phyloP scores from a whole-genome alignment of 1,284 basidiomycete species.

The Puccinia polysora region DNA sequence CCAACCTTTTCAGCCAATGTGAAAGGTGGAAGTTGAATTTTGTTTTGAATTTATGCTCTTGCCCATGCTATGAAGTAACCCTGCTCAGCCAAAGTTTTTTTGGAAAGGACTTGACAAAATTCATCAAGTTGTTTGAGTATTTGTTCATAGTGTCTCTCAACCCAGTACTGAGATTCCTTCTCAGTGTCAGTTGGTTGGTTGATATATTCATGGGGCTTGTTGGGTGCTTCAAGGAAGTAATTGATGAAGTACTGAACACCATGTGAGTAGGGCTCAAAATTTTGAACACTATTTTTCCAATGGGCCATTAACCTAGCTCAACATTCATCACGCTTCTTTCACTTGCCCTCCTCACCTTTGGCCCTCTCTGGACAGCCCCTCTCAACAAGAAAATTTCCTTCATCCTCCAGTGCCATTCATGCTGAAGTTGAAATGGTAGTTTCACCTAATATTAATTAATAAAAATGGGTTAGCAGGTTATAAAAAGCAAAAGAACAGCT shows the following conservation, averaged over 20 bases:
- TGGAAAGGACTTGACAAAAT: neutral
- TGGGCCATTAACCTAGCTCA: neutral
- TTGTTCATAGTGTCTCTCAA: neutral
- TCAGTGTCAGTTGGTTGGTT: neutral
- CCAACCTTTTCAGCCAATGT: neutral
- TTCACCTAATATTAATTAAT: neutral
- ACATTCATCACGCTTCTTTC: neutral
- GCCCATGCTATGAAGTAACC: neutral
- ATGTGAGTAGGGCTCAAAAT: neutral
- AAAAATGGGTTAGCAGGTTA: too few relatives aligned
- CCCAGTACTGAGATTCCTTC: slow-evolving; percentile 11
- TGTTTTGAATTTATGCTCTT: neutral
- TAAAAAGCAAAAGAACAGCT: too few relatives aligned
- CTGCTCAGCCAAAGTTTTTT: neutral
- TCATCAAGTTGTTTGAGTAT: neutral
- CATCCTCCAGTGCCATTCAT: neutral
- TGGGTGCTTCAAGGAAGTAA: neutral
- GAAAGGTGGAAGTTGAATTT: slow-evolving; percentile 2
- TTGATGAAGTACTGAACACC: slow-evolving; percentile 8
- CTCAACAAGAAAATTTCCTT: neutral
- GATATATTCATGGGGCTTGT: neutral
- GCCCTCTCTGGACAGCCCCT: neutral
- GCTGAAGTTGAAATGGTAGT: neutral
- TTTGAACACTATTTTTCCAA: neutral
- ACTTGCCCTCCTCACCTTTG: neutral